phyloP scores from a whole-genome alignment of 371 early-diverging fungal species.

The Mucor racemosus region DNA sequence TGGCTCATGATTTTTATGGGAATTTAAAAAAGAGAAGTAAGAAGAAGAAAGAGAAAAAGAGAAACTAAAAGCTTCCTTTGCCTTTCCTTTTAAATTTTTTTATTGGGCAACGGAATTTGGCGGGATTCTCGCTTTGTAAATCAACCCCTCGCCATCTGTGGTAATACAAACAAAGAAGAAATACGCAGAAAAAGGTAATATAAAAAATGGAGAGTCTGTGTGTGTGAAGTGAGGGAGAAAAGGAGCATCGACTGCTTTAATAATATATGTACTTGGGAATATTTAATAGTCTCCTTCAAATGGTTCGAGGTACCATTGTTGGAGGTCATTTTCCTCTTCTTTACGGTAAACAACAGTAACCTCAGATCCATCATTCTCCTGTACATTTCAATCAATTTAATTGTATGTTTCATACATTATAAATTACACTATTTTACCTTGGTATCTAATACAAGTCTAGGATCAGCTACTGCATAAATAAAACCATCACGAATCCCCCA shows the following conservation, averaged over 20 bases:
- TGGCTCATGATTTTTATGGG: slow-evolving; percentile 20
- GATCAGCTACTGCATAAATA: slow-evolving; percentile 43
- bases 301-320: slow-evolving; percentile 46
- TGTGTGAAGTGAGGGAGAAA: background rate
- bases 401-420: background rate
- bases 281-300: slow-evolving; percentile 5
- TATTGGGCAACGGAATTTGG: slow-evolving; percentile 22
- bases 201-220: slow-evolving; percentile 5
- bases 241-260: background rate
- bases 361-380: slow-evolving; percentile 42
- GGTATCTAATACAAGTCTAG: slow-evolving; percentile 50
- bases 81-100: slow-evolving; percentile 8
- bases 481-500: slow-evolving; percentile 51
- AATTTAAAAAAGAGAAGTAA: slow-evolving; percentile 3
- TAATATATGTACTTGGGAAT: slow-evolving; percentile 4
- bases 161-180: background rate
- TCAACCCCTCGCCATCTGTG: slow-evolving; percentile 4
- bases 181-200: slow-evolving; percentile 2
- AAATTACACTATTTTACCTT: slow-evolving; percentile 19
- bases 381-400: background rate
- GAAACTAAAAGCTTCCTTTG: background rate
- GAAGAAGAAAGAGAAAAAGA: slow-evolving; percentile 9
- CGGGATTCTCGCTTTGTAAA: slow-evolving; percentile 17
- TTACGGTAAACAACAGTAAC: slow-evolving; percentile 52
- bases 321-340: slow-evolving; percentile 39